phyloP scores from a whole-genome alignment of 2,329 filamentous ascomycete genomes.

The Phaeosphaeria sp. region DNA sequence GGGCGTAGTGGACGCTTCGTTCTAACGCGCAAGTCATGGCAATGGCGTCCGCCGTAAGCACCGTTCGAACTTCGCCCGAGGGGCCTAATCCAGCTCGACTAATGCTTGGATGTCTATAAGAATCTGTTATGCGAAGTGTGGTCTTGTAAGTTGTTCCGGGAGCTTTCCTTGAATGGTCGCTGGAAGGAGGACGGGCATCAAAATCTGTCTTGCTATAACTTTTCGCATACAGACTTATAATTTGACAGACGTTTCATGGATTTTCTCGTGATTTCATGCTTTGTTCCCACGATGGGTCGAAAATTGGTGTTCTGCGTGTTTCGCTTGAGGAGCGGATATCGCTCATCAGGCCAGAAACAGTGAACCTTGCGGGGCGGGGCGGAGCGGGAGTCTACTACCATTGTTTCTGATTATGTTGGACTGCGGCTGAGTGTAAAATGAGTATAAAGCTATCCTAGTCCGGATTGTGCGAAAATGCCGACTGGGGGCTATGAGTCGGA shows the following conservation, averaged over 20 bases:
- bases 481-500: not conserved
- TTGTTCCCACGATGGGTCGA: not conserved
- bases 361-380: conserved; percentile 1
- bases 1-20: not conserved
- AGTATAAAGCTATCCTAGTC: not conserved
- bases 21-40: not conserved
- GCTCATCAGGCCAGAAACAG: not conserved
- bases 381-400: not conserved
- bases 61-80: not conserved
- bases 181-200: too few relatives aligned
- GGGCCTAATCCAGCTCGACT: not conserved
- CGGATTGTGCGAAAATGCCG: not conserved
- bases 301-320: not conserved
- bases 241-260: not conserved
- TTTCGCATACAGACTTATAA: too few relatives aligned
- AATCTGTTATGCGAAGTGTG: not conserved
- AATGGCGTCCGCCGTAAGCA: not conserved
- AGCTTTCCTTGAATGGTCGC: not conserved
- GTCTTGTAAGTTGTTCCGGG: not conserved
- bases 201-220: too few relatives aligned
- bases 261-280: not conserved
- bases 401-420: not conserved
- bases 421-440: not conserved
- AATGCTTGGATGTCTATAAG: not conserved
- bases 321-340: conserved; percentile 1